Evolutionary conservation across 768 basidiomycete genomes (phyloP).

Genomic region (Leccinum barrowsii): DNA sequence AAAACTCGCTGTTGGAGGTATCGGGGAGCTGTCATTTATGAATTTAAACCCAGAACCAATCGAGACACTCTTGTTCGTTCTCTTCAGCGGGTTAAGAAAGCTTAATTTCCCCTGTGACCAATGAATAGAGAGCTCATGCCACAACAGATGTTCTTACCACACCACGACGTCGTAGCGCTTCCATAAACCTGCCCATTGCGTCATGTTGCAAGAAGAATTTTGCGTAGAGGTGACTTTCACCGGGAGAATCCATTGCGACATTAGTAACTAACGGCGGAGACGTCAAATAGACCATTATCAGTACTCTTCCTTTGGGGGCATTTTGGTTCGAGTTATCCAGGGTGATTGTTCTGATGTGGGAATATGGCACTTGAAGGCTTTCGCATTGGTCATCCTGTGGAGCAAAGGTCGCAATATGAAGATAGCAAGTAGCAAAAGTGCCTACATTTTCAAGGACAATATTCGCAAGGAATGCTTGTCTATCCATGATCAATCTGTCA

Average conservation of each 20-base stretch:
- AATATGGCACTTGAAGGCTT: slow-evolving; percentile 46
- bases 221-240: slow-evolving; percentile 24
- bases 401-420: slow-evolving; percentile 6
- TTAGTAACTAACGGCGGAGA: slow-evolving; percentile 39
- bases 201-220: slow-evolving; percentile 38
- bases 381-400: slow-evolving; percentile 48
- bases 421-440: background rate
- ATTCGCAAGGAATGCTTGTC: slow-evolving; percentile 48
- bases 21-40: slow-evolving; percentile 18
- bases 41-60: slow-evolving; percentile 28
- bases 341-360: slow-evolving; percentile 26
- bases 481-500: slow-evolving; percentile 52
- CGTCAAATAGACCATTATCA: slow-evolving; percentile 31
- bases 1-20: slow-evolving; percentile 25
- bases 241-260: slow-evolving; percentile 21
- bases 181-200: slow-evolving; percentile 37
- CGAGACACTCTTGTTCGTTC: slow-evolving; percentile 22
- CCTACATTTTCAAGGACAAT: slow-evolving; percentile 31
- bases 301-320: slow-evolving; percentile 15
- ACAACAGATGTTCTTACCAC: slow-evolving; percentile 37
- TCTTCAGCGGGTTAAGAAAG: slow-evolving; percentile 22
- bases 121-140: slow-evolving; percentile 1
- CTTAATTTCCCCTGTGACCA: slow-evolving; percentile 26
- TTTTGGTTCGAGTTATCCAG: slow-evolving; percentile 23
- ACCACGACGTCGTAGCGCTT: slow-evolving; percentile 41